These are phyloP conservation scores for Saturnispora sanitii DNA, from an alignment of 805 yeast genomes.

Conservation along the genomic window DNA sequence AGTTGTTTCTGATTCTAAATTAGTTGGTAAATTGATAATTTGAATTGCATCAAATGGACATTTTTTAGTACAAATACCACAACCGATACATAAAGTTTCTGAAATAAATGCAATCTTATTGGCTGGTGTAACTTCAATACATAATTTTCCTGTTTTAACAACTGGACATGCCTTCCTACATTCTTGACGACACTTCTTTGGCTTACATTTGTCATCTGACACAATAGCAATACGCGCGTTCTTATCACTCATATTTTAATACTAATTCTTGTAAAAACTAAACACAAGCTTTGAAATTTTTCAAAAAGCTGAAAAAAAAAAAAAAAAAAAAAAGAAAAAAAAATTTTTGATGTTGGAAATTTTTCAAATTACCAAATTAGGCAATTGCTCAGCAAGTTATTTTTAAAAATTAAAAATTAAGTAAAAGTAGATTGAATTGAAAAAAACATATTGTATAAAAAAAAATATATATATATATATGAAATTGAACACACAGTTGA, in stretches of 20 bases:
- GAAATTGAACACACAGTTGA: too few relatives aligned
- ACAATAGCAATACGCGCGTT: conserved; percentile 91
- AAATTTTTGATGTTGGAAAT: background rate
- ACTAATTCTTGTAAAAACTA: background rate
- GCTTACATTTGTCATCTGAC: conserved; percentile 89
- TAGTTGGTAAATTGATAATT: conserved; percentile 93
- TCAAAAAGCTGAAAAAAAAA: conserved; percentile 1
- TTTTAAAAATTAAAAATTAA: too few relatives aligned
- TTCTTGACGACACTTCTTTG: conserved; percentile 97
- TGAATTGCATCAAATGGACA: conserved; percentile 97
- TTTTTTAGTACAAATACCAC: conserved; percentile 98
- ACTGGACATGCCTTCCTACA: conserved; percentile 97
- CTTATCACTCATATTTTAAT: conserved; percentile 26
- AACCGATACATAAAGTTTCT: conserved; percentile 92
- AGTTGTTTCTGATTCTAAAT: conserved; percentile 83
- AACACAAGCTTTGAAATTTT: background rate
- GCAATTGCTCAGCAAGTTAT: too few relatives aligned
- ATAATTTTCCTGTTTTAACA: conserved; percentile 92
- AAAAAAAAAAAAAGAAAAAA: background rate
- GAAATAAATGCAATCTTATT: conserved; percentile 91
- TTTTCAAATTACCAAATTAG: background rate
- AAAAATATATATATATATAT: too few relatives aligned
- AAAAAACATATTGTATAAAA: too few relatives aligned
- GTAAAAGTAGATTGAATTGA: too few relatives aligned
- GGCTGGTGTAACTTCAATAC: conserved; percentile 91